A percentile compares a stretch with the other conserved stretches of the same genome.
These are phyloP conservation scores for Cladophialophora exuberans DNA, from an alignment of 2,329 filamentous ascomycete genomes.

Conservation along the genomic window DNA sequence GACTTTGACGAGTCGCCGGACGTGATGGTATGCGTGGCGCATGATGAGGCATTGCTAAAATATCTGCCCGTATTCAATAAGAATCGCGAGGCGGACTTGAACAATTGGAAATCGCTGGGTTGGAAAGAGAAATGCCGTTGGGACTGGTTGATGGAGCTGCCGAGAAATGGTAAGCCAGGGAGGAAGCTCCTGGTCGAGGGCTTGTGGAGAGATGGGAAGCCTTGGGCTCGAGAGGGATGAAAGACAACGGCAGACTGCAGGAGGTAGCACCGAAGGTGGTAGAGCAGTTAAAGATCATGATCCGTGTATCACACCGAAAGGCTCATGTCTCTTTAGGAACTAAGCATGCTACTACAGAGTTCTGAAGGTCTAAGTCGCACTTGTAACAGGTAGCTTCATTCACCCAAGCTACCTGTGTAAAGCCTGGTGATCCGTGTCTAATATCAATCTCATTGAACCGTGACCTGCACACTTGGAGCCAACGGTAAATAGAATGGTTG, in stretches of 20 bases:
- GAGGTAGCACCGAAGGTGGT: neutral
- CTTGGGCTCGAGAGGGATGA: constrained; percentile 13
- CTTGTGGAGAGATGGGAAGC: constrained; percentile 24
- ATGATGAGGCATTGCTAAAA: constrained; percentile 35
- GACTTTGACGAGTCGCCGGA: constrained; percentile 34
- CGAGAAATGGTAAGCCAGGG: constrained; percentile 13
- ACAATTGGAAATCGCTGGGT: constrained; percentile 35
- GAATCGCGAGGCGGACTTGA: constrained; percentile 8
- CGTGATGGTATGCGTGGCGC: constrained; percentile 37
- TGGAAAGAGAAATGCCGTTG: constrained; percentile 31
- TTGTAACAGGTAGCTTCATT: no score
- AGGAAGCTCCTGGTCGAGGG: constrained; percentile 17
- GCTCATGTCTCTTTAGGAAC: no score
- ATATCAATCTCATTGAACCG: no score
- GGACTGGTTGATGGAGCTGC: constrained; percentile 25
- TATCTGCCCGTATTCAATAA: constrained; percentile 35
- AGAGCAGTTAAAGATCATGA: neutral
- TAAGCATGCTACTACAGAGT: no score
- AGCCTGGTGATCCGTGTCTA: no score
- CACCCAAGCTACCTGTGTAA: no score
- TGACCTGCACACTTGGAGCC: no score
- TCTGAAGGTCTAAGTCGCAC: no score
- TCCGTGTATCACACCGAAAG: no score
- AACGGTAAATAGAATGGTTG: no score
- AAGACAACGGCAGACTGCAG: neutral